Base-by-base conservation (phyloP, 192 early-diverging fungal genomes). In the Backusella tuberculispora region DNA sequence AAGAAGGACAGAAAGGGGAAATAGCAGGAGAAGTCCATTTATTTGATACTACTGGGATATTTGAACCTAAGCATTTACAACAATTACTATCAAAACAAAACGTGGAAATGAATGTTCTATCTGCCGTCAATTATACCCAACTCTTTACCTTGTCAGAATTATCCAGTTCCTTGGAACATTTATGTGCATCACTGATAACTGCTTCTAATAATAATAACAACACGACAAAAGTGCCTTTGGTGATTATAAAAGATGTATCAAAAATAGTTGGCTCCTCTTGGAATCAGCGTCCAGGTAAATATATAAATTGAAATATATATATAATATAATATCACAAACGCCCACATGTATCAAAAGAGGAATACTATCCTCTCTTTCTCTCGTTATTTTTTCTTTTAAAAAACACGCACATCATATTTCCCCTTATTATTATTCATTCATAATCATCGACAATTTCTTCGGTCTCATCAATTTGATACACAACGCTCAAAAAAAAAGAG, bases 201-300 rank as follows among this genome's bases (percentile, higher is more conserved):
- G 64, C 38, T 38, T 66, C 64, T 38, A 40, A 40, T 64, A 64
- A 40, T 64, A 64, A 38, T n/a, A 40, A 66, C 29, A 34, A 34
- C 64, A 40, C 8, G 38, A n/a, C 34, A 38, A 17, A 26, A 17
- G 9, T 38, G 4, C 64, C 64, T 3, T 66, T 66, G n/a, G 64
- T 66, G 12, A 26, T 66, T 66, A 66, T 66, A 38, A 15, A 66
- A 5, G 64, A 66, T 8, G 38, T 65, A 29, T 65, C 63, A 9
- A 65, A 40, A 17, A 56, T 56, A 7, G 21, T 65, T 40, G 26
- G 63, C 29, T 38, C 29, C n/a, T 40, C 5, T 17, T 65, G 63
- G 37, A 40, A 15, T 29, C 26, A 29, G 14, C 29, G 17, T 6
- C 63, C 26, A 38, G 37, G 26, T 40, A 38, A 65, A n/a, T 6